A percentile compares a stretch with the other conserved stretches of the same genome.
Evolutionary conservation across 139 green algal species (phyloP).

Genomic region (Micractinium sp.): DNA sequence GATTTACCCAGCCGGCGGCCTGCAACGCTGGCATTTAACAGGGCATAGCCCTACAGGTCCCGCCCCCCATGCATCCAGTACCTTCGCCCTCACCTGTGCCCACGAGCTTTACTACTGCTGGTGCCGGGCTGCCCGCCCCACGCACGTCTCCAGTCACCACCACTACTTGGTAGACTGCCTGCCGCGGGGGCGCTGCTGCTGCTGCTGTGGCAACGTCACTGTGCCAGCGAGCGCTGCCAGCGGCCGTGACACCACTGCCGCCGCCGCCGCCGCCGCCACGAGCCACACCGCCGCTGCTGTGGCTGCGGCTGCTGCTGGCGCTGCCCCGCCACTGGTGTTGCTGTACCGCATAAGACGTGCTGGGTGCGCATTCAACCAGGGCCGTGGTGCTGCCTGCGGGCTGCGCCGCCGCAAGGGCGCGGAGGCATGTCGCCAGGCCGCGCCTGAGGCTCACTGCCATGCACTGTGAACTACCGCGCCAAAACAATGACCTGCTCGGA

Average conservation of each 20-base stretch:
- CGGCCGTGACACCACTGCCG: background rate
- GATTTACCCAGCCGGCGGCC: background rate
- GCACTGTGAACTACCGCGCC: no score
- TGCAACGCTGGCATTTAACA: background rate
- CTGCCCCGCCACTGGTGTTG: constrained; percentile 8
- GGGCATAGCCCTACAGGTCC: background rate
- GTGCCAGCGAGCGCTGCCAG: background rate
- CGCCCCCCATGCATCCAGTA: background rate
- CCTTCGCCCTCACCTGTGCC: constrained; percentile 35
- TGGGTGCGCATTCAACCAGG: background rate
- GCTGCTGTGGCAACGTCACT: background rate
- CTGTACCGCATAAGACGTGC: background rate
- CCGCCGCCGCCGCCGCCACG: background rate
- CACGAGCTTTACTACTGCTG: constrained; percentile 43
- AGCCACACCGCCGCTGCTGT: background rate
- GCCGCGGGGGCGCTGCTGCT: background rate
- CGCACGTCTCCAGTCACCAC: constrained; percentile 85
- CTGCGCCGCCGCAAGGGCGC: background rate
- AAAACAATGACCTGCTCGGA: no score
- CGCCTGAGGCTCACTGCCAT: no score
- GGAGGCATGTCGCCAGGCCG: background rate
- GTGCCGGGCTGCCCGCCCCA: constrained; percentile 73
- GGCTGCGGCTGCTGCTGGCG: constrained; percentile 2
- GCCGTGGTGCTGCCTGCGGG: background rate
- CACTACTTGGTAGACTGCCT: constrained; percentile 44